Percentiles rank a stretch among this genome's conserved stretches.
These are phyloP conservation scores for Incumbomyces lentus DNA, from an alignment of 2,329 filamentous ascomycete species.

Conservation along the genomic window DNA sequence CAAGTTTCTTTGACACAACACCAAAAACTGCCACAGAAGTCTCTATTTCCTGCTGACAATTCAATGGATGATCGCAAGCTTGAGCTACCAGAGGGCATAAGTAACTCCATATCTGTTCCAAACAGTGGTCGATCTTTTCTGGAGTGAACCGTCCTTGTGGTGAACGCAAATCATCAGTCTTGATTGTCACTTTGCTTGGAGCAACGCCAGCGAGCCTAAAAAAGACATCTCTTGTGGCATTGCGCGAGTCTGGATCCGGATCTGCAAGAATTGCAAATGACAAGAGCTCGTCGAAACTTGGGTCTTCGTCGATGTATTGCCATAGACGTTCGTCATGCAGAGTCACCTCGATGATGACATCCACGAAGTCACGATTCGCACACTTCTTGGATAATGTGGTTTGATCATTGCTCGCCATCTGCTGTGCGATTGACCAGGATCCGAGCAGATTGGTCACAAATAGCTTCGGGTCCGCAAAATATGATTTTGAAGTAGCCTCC, in stretches of 20 bases:
- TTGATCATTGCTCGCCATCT: neutral
- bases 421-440: neutral
- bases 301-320: constrained; percentile 21
- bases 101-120: constrained; percentile 36
- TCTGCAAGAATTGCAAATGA: constrained; percentile 26
- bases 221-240: constrained; percentile 30
- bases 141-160: constrained; percentile 17
- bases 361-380: constrained; percentile 25
- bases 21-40: constrained; percentile 33
- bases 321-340: constrained; percentile 38
- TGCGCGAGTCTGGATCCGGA: constrained; percentile 23
- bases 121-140: constrained; percentile 20
- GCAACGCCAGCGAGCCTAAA: constrained; percentile 27
- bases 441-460: constrained; percentile 11
- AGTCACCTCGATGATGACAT: constrained; percentile 40
- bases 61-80: constrained; percentile 27
- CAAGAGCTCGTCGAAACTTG: constrained; percentile 11
- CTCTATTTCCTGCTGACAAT: constrained; percentile 38
- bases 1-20: constrained; percentile 26
- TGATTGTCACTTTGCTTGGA: constrained; percentile 18
- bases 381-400: neutral
- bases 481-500: constrained; percentile 21
- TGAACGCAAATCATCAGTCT: constrained; percentile 15
- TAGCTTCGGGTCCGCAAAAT: constrained; percentile 24
- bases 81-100: constrained; percentile 32